Evolutionary conservation across 805 yeast species (phyloP).

Genomic region (Cyberlindnera lachancei): DNA sequence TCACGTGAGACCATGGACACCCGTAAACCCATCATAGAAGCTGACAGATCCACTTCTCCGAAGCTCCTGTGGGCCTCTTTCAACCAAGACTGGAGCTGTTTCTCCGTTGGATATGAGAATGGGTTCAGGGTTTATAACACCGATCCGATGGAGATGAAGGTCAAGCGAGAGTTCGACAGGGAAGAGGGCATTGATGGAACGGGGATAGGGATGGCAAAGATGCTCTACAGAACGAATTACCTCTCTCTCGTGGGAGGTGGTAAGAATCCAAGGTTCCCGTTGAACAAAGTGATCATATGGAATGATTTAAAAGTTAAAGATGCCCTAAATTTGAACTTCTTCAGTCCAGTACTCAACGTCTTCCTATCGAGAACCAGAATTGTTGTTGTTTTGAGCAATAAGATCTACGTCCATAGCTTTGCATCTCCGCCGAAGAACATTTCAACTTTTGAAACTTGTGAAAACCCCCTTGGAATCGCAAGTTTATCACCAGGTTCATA

Average conservation of each 20-base stretch:
- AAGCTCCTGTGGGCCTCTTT: conserved; percentile 31
- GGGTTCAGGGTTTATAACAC: conserved; percentile 85
- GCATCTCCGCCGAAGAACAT: conserved; percentile 69
- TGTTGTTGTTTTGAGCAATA: conserved; percentile 60
- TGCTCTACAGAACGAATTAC: conserved; percentile 89
- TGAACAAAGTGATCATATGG: conserved; percentile 81
- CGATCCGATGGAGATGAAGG: conserved; percentile 77
- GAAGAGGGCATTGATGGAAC: conserved; percentile 5
- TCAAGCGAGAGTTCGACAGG: conserved; percentile 43
- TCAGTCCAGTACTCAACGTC: conserved; percentile 67
- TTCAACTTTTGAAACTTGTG: conserved; percentile 22
- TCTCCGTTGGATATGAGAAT: conserved; percentile 70
- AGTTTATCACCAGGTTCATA: conserved; percentile 22
- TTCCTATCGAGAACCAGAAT: conserved; percentile 69
- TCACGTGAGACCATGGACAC: conserved; percentile 24
- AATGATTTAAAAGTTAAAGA: conserved; percentile 78
- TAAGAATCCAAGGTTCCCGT: conserved; percentile 64
- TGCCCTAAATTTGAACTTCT: conserved; percentile 67
- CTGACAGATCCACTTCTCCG: conserved; percentile 1
- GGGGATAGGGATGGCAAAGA: conserved; percentile 71
- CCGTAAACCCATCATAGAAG: conserved; percentile 16
- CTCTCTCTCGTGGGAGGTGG: conserved; percentile 91
- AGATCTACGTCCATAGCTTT: conserved; percentile 71
- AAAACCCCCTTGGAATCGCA: conserved; percentile 22
- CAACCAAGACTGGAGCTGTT: conserved; percentile 88